These are phyloP conservation scores for Halophytophthora batemanensis DNA, from an alignment of 352 stramenopile species.

Conservation along the genomic window DNA sequence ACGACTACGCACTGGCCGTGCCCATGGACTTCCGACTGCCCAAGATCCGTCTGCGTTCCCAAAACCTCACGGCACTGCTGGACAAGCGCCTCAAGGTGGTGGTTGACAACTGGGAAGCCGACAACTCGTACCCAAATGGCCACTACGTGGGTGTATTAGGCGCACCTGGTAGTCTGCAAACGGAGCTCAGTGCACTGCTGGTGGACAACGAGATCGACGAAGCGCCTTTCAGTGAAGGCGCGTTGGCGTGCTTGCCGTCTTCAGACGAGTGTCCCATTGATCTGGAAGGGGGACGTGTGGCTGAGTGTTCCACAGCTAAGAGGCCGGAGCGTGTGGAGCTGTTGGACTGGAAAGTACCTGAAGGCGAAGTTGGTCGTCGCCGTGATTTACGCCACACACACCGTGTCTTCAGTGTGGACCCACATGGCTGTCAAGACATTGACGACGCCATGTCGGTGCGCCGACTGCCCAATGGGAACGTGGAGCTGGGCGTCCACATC, in stretches of 20 bases:
- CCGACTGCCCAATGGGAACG: conserved; percentile 67
- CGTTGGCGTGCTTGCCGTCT: conserved; percentile 76
- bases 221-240: conserved; percentile 80
- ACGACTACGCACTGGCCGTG: conserved; percentile 75
- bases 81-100: conserved; percentile 83
- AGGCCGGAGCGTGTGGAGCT: conserved; percentile 45
- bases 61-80: conserved; percentile 66
- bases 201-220: conserved; percentile 83
- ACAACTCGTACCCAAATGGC: conserved; percentile 76
- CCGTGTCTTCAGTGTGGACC: conserved; percentile 89
- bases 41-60: conserved; percentile 78
- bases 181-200: conserved; percentile 79
- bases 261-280: conserved; percentile 45
- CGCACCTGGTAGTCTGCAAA: conserved; percentile 53
- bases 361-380: conserved; percentile 42
- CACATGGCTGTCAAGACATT: conserved; percentile 88
- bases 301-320: conserved; percentile 77
- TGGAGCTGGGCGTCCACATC: conserved; percentile 98
- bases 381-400: conserved; percentile 70
- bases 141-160: conserved; percentile 81
- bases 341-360: conserved; percentile 67
- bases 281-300: conserved; percentile 58
- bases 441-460: conserved; percentile 89
- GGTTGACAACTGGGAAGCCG: conserved; percentile 72
- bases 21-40: conserved; percentile 80